A percentile compares a stretch with the other conserved stretches of the same genome.
phyloP scores from a whole-genome alignment of 768 basidiomycete species.

The Coprinopsis sp. region DNA sequence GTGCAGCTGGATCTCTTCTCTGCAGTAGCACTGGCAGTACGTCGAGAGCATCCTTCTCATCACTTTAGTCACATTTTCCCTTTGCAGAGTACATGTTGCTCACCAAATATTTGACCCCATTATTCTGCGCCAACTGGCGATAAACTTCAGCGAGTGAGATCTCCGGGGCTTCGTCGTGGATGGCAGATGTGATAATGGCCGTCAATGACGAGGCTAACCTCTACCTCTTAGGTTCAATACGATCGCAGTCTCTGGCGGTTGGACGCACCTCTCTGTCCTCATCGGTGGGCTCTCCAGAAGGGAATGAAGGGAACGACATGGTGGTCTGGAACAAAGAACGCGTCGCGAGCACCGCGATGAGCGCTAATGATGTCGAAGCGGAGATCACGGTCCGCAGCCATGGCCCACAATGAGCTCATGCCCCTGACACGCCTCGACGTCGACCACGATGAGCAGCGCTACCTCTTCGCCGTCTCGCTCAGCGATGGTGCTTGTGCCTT shows the following conservation, averaged over 20 bases:
- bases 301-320: constrained; percentile 5
- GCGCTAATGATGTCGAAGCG: no score
- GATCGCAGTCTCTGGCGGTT: not conserved
- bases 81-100: not conserved
- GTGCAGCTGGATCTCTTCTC: constrained; percentile 33
- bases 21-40: constrained; percentile 36
- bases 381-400: not conserved
- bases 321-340: no score
- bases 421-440: not conserved
- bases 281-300: not conserved
- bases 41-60: constrained; percentile 39
- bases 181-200: constrained; percentile 5
- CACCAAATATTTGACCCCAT: constrained; percentile 3
- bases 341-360: no score
- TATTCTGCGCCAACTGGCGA: not conserved
- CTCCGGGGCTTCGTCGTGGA: constrained; percentile 1
- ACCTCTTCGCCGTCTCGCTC: constrained; percentile 13
- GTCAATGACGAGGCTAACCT: constrained; percentile 1
- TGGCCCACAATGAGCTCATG: constrained; percentile 1
- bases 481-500: constrained; percentile 11
- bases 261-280: constrained; percentile 8
- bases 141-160: not conserved
- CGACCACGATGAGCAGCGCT: constrained; percentile 8
- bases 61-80: not conserved
- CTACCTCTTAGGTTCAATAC: constrained; percentile 1